A percentile compares a stretch with the other conserved stretches of the same genome.
Evolutionary conservation across 208 protist species (phyloP).

Genomic region (Acanthamoeba pearcei): DNA sequence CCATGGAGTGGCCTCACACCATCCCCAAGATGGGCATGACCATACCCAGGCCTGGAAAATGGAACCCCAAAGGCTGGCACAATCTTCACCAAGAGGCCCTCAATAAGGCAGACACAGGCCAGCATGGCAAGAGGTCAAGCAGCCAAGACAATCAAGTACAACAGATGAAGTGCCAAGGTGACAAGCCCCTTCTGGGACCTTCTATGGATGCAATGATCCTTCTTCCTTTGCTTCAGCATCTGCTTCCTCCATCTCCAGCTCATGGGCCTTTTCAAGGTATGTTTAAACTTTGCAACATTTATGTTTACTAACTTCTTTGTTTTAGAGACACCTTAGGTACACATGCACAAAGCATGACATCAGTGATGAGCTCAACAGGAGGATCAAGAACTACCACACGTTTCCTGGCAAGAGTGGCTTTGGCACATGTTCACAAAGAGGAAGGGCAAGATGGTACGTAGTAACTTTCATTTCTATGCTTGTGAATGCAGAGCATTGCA

Average conservation of each 20-base stretch:
- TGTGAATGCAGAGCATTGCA: background rate
- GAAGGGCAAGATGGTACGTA: background rate
- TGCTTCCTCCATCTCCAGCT: background rate
- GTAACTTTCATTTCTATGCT: too few relatives aligned
- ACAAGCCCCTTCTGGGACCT: background rate
- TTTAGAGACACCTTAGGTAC: background rate
- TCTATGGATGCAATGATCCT: background rate
- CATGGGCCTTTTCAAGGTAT: background rate
- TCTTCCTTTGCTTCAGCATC: conserved; percentile 8
- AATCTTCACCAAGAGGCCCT: background rate
- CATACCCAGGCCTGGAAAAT: background rate
- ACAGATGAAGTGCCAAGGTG: background rate
- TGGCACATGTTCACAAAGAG: background rate
- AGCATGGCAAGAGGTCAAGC: background rate
- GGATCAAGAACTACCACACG: background rate
- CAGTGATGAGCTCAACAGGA: background rate
- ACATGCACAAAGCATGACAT: background rate
- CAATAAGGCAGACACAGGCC: background rate
- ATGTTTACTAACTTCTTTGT: background rate
- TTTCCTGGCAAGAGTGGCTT: background rate
- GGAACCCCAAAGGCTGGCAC: background rate
- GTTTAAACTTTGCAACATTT: too few relatives aligned
- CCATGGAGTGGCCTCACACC: background rate
- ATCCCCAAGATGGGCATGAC: background rate
- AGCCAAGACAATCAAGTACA: background rate